phyloP scores from a whole-genome alignment of 495 filamentous ascomycete species.

The Neurospora cerealis region DNA sequence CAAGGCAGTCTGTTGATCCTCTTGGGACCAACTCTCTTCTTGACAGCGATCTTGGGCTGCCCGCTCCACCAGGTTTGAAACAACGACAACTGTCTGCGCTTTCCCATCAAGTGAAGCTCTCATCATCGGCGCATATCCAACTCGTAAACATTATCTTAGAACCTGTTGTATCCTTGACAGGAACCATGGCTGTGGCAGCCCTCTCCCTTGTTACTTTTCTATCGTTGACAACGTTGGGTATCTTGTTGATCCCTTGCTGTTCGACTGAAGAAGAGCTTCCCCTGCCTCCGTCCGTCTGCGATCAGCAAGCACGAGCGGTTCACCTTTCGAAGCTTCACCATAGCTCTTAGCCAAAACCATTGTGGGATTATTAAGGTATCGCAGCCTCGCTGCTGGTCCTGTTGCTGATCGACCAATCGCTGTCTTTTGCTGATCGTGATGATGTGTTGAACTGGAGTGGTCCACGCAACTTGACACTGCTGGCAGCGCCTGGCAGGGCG shows the following conservation, averaged over 20 bases:
- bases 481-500: not conserved
- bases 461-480: not conserved
- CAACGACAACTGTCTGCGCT: not conserved
- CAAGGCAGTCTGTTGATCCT: not conserved
- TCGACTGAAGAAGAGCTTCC: not conserved
- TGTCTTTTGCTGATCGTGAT: not conserved
- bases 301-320: not conserved
- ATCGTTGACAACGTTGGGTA: not conserved
- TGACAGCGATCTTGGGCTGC: not conserved
- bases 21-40: not conserved
- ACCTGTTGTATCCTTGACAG: not conserved
- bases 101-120: not conserved
- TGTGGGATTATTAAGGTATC: not conserved
- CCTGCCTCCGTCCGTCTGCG: not conserved
- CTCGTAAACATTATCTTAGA: not conserved
- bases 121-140: not conserved
- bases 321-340: not conserved
- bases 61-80: not conserved
- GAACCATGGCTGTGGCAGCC: not conserved
- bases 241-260: not conserved
- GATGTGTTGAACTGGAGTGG: not conserved
- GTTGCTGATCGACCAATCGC: not conserved
- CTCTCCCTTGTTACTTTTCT: not conserved
- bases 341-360: not conserved
- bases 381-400: not conserved